These are phyloP conservation scores for Nidula microcarpa DNA, from an alignment of 768 basidiomycete genomes.

Conservation along the genomic window DNA sequence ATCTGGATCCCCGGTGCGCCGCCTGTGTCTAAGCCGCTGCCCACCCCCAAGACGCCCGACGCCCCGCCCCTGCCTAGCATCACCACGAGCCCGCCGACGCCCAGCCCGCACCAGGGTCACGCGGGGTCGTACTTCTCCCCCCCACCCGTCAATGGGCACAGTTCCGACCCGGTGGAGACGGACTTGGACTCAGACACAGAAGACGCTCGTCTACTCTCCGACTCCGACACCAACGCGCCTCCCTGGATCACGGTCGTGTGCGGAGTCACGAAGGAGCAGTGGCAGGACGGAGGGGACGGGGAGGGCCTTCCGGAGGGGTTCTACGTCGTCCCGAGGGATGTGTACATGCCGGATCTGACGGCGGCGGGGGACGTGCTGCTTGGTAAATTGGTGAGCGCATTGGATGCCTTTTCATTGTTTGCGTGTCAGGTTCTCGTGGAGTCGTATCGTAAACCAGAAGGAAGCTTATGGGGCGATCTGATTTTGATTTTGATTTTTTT, in stretches of 20 bases:
- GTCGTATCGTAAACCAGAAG: no score
- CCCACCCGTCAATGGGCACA: no score
- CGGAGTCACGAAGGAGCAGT: constrained; percentile 61
- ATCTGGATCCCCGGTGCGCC: constrained; percentile 59
- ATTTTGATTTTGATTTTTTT: no score
- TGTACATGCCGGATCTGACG: constrained; percentile 82
- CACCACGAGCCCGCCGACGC: no score
- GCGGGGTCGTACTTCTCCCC: background rate
- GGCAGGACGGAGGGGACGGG: constrained; percentile 29
- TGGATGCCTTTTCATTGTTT: background rate
- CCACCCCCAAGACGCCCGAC: constrained; percentile 5
- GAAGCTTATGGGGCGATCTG: no score
- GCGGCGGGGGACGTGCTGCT: constrained; percentile 71
- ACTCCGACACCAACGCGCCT: constrained; percentile 15
- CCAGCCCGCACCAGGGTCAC: background rate
- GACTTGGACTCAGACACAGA: constrained; percentile 11
- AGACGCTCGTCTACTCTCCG: constrained; percentile 48
- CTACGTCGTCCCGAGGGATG: constrained; percentile 71
- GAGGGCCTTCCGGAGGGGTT: constrained; percentile 60
- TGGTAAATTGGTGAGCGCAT: constrained; percentile 65
- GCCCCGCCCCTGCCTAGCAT: background rate
- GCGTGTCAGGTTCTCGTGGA: background rate
- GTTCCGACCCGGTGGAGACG: background rate
- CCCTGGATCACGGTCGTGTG: constrained; percentile 79
- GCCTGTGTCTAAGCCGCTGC: constrained; percentile 36